Conservation (phyloP, 148 eudicot genomes). For the Talinum fruticosum region DNA sequence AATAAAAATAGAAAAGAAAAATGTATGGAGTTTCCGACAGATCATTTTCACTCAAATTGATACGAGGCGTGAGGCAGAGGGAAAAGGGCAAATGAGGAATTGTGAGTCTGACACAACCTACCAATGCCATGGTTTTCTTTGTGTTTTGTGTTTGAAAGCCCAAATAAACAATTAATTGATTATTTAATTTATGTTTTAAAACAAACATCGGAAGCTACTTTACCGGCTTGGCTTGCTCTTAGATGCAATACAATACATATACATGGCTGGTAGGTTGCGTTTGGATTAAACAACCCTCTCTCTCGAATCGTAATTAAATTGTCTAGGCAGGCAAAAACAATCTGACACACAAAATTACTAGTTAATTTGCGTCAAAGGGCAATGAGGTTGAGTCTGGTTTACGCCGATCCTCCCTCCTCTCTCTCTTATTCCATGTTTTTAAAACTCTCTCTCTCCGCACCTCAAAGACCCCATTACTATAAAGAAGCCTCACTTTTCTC, state of each 20-base stretch:
- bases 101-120: slow-evolving; percentile 12
- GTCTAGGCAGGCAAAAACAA: neutral
- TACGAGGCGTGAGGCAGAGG: slow-evolving; percentile 37
- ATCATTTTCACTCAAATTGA: slow-evolving; percentile 32
- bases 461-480: slow-evolving; percentile 1
- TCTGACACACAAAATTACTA: neutral
- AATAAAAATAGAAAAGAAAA: neutral
- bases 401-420: slow-evolving; percentile 53
- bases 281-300: slow-evolving; percentile 1
- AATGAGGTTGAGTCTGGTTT: slow-evolving; percentile 71
- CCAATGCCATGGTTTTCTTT: neutral
- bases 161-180: too few species aligned
- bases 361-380: slow-evolving; percentile 40
- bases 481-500: slow-evolving; percentile 19
- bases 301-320: neutral
- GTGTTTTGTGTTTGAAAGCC: too few species aligned
- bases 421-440: slow-evolving; percentile 7
- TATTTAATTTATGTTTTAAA: neutral
- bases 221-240: neutral
- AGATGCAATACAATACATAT: slow-evolving; percentile 4
- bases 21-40: slow-evolving; percentile 27
- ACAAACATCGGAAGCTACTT: neutral
- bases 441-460: neutral
- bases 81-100: slow-evolving; percentile 28
- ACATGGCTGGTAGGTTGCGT: slow-evolving; percentile 11